A percentile compares a stretch with the other conserved stretches of the same genome.
Conservation (phyloP, 2,329 filamentous ascomycete species). For the Trichophyton rubrum region DNA sequence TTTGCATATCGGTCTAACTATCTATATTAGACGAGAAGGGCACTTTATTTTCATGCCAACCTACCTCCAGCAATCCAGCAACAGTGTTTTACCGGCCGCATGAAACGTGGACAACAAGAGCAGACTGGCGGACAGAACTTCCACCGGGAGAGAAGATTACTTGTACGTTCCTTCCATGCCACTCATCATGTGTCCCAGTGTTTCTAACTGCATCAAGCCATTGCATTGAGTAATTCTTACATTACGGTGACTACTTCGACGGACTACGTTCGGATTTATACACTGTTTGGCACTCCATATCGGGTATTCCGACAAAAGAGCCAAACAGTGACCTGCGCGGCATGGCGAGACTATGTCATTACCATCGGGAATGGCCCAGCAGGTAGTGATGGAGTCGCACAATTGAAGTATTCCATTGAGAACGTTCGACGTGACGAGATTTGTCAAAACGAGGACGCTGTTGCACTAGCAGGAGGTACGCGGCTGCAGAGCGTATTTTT, state of each 20-base stretch:
- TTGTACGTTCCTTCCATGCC: slow-evolving; percentile 18
- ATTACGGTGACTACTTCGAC: slow-evolving; percentile 76
- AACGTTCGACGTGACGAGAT: slow-evolving; percentile 88
- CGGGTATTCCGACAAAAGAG: slow-evolving; percentile 87
- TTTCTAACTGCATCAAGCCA: slow-evolving; percentile 37
- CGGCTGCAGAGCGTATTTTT: slow-evolving; percentile 78
- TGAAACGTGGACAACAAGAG: slow-evolving; percentile 85
- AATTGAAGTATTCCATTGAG: slow-evolving; percentile 80
- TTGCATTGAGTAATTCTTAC: slow-evolving; percentile 84
- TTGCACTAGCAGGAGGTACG: slow-evolving; percentile 65
- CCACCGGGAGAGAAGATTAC: slow-evolving; percentile 75
- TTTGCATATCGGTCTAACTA: background rate
- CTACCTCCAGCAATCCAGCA: slow-evolving; percentile 54
- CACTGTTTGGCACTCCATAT: slow-evolving; percentile 79
- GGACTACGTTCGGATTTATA: slow-evolving; percentile 86
- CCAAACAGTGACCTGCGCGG: slow-evolving; percentile 83
- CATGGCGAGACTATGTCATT: slow-evolving; percentile 92
- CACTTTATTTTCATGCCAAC: slow-evolving; percentile 69
- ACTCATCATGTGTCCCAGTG: background rate
- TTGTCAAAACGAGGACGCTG: slow-evolving; percentile 86
- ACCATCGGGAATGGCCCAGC: slow-evolving; percentile 88
- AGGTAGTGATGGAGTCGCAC: slow-evolving; percentile 61
- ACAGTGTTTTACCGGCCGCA: slow-evolving; percentile 94
- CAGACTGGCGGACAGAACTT: slow-evolving; percentile 82
- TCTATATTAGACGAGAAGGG: slow-evolving; percentile 53